Base-by-base conservation (phyloP, 495 filamentous ascomycete species). In the Penicillium alfredii region DNA sequence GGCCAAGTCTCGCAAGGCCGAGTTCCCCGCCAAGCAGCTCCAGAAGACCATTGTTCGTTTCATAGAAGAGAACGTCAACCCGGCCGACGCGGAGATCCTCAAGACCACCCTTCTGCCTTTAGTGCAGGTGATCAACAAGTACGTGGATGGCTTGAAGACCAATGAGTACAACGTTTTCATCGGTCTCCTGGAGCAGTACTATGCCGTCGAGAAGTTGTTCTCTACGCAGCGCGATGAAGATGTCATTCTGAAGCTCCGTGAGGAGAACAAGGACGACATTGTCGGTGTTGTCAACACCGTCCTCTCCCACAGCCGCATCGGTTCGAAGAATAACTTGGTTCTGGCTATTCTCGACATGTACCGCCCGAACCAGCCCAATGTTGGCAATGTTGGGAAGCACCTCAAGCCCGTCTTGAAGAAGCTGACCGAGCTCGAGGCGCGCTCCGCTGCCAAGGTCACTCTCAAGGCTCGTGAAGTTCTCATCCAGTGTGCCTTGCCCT, bases 381-480 rank as follows among this genome's bases (percentile, higher is more conserved):
- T 81, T 40, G 85, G 83, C 51, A 92, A 94, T 41, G 80, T 98
- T 32, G 80, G 73, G 49, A 94, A 89, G 60, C 75, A 89, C 61
- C 89, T 98, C 66, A 81, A 86, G 44, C 78, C 81, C 3, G 72
- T 86, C 21, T 71, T 98, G 10, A 80, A 81, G 58, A 88, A 84
- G 61, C 70, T 98, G 37, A 86, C 92, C 0, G 92, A 98, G 46
- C 74, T 98, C 7, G 92, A 97, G 64, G 86, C 82, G 18, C 80
- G 92, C 36, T 69, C 84, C 30, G 88, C 88, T 9, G 84, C 92
- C 38, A 98, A 98, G 78, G 89, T 98, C 21, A 84, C 90, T 1
- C 76, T 97, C 50, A 97, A 97, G 71, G 90, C 92, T 21, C 84
- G 92, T 49, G 92, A 98, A 61, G 81, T 97, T 18, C 76, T 97